A percentile compares a stretch with the other conserved stretches of the same genome.
Conservation (phyloP, 768 basidiomycete species). For the Boletellus ananiceps region DNA sequence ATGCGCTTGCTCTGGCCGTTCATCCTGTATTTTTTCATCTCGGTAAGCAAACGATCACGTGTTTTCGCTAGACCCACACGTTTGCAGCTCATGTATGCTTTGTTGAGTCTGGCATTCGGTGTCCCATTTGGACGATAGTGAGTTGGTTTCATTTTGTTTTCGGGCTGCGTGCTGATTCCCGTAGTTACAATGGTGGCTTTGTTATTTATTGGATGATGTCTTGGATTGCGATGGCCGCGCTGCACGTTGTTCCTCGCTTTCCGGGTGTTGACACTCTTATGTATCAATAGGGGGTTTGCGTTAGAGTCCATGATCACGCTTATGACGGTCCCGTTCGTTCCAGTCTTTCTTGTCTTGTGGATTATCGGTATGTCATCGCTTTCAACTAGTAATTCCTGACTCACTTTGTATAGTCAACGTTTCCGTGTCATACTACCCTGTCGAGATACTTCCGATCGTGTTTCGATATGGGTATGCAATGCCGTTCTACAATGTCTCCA, state of each 20-base stretch:
- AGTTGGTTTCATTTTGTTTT: constrained; percentile 11
- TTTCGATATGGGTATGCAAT: constrained; percentile 65
- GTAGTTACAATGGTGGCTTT: constrained; percentile 51
- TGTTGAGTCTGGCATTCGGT: constrained; percentile 57
- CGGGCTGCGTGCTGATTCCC: neutral
- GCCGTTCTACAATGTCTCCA: constrained; percentile 70
- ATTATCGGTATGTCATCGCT: constrained; percentile 46
- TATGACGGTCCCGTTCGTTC: constrained; percentile 46
- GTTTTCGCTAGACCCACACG: neutral
- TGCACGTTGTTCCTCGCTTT: constrained; percentile 34
- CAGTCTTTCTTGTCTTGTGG: constrained; percentile 61
- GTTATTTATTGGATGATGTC: constrained; percentile 66
- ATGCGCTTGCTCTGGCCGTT: constrained; percentile 39
- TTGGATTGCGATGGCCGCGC: constrained; percentile 51
- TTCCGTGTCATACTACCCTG: constrained; percentile 52
- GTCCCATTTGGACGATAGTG: constrained; percentile 49
- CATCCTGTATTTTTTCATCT: constrained; percentile 39
- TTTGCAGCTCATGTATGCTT: constrained; percentile 50
- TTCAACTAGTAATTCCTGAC: neutral
- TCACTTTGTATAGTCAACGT: constrained; percentile 43
- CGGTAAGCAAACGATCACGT: constrained; percentile 25
- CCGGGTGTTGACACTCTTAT: neutral
- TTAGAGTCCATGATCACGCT: constrained; percentile 56
- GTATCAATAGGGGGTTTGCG: constrained; percentile 50
- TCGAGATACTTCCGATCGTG: constrained; percentile 52